phyloP scores from a whole-genome alignment of 768 basidiomycete genomes.

The Pisolithus microcarpus region DNA sequence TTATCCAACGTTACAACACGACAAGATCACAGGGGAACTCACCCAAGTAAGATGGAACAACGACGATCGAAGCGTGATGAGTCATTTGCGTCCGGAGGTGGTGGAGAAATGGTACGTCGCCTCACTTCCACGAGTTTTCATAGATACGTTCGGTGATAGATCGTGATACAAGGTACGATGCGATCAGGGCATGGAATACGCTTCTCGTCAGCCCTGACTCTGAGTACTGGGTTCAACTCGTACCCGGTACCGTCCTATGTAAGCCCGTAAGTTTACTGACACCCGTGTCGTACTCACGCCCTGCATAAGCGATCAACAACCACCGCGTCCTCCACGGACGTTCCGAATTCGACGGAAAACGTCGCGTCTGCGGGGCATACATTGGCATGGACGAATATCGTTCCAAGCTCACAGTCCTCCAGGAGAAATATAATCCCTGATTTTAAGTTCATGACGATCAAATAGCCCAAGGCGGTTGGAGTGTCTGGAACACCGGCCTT shows the following conservation, averaged over 20 bases:
- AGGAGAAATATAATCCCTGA: slow-evolving; percentile 47
- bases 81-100: slow-evolving; percentile 43
- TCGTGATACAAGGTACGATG: slow-evolving; percentile 54
- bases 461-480: slow-evolving; percentile 31
- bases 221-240: slow-evolving; percentile 88
- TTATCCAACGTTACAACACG: slow-evolving; percentile 70
- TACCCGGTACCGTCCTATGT: slow-evolving; percentile 82
- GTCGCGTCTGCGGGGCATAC: slow-evolving; percentile 95
- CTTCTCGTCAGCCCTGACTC: slow-evolving; percentile 73
- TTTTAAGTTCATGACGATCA: background rate
- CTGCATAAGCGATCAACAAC: slow-evolving; percentile 71
- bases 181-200: slow-evolving; percentile 71
- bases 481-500: slow-evolving; percentile 52
- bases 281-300: background rate
- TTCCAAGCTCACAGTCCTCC: slow-evolving; percentile 65
- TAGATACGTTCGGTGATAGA: background rate
- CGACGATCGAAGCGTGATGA: slow-evolving; percentile 83
- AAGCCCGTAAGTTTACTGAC: slow-evolving; percentile 22
- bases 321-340: slow-evolving; percentile 92
- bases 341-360: slow-evolving; percentile 80
- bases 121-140: background rate
- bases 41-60: slow-evolving; percentile 89
- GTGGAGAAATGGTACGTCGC: slow-evolving; percentile 66
- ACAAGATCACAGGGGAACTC: slow-evolving; percentile 51
- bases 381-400: slow-evolving; percentile 85